Evolutionary conservation across 225 moss, liverwort and hornwort species (phyloP).

Genomic region (Sphagnum contortum): DNA sequence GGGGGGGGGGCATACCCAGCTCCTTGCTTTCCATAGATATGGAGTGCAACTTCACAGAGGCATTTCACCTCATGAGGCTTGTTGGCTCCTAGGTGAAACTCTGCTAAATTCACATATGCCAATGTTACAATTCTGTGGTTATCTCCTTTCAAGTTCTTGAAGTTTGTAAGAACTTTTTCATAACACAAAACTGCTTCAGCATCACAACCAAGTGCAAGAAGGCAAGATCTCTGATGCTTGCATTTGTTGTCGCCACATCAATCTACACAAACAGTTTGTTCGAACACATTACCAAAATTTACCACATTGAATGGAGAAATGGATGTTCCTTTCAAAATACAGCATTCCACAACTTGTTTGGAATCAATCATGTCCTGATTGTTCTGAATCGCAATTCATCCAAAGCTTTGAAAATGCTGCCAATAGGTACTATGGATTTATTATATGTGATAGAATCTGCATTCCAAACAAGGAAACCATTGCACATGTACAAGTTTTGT

Average conservation of each 20-base stretch:
- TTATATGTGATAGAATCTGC: too few species aligned
- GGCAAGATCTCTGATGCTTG: conserved; percentile 63
- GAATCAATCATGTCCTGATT: too few species aligned
- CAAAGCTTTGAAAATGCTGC: too few species aligned
- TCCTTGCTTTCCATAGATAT: conserved; percentile 63
- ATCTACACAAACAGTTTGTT: conserved; percentile 12
- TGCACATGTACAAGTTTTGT: conserved; percentile 1
- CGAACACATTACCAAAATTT: too few species aligned
- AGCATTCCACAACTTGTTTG: too few species aligned
- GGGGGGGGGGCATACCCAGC: conserved; percentile 41
- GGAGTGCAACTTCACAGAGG: conserved; percentile 60
- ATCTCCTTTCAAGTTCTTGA: conserved; percentile 70
- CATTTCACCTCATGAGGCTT: conserved; percentile 62
- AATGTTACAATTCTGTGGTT: conserved; percentile 55
- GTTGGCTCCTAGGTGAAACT: conserved; percentile 63
- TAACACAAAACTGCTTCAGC: conserved; percentile 66
- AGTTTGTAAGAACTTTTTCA: conserved; percentile 61
- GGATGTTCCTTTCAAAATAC: too few species aligned
- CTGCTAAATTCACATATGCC: conserved; percentile 56
- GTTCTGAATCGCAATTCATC: too few species aligned
- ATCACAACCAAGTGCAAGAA: conserved; percentile 73
- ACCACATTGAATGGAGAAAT: too few species aligned
- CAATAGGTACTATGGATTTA: too few species aligned
- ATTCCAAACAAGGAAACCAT: conserved; percentile 3
- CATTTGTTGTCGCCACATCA: conserved; percentile 83